Base-by-base conservation (phyloP, 1,284 basidiomycete genomes). In the Boletus hoseneyae region DNA sequence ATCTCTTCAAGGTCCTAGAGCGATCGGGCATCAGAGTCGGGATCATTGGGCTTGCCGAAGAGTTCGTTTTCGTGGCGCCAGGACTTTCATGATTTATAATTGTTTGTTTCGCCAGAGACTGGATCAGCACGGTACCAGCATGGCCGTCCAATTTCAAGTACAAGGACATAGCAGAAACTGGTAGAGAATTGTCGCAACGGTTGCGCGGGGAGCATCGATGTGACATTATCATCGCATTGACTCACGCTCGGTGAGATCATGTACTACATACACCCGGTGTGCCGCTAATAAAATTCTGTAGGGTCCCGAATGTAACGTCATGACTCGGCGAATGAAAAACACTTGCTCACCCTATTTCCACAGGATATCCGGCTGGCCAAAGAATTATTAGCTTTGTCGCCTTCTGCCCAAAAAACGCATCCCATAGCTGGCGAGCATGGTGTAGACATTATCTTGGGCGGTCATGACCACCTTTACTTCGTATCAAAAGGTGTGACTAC, bases 381-480 rank as follows among this genome's bases (percentile, higher is more conserved):
- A 55, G 78, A 82, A 36, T 59, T 89, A 1, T 72, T 73, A 50
- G 87, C 78, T 27, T 75, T 73, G 53, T 87, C 78, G 4, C 80
- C 86, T 1, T 71, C 74, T 6, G 74, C 73, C 4, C 83, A 84
- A 55, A 54, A 70, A 15, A 63, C 65, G 0, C 62, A 70, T 1
- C 56, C 75, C 1, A 73, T 85, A 37, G 67, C 70, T 38, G 68
- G 72, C 42, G 65, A 72, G 35, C 92, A 97, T 55, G 93, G 93
- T 7, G 84, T 87, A 1, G 93, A 97, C 62, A 69, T 96, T 16
- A 70, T 97, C 39, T 78, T 96, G 7, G 93, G 93, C 4, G 93
- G 93, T 0, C 93, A 97, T 58, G 93, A 97, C 62, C 93, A 97
- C 58, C 72, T 89, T 6, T 93, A 93, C 71, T 90, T 87, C 68